These are phyloP conservation scores for Dacryopinax primogenitus DNA, from an alignment of 768 basidiomycete species.

Conservation along the genomic window DNA sequence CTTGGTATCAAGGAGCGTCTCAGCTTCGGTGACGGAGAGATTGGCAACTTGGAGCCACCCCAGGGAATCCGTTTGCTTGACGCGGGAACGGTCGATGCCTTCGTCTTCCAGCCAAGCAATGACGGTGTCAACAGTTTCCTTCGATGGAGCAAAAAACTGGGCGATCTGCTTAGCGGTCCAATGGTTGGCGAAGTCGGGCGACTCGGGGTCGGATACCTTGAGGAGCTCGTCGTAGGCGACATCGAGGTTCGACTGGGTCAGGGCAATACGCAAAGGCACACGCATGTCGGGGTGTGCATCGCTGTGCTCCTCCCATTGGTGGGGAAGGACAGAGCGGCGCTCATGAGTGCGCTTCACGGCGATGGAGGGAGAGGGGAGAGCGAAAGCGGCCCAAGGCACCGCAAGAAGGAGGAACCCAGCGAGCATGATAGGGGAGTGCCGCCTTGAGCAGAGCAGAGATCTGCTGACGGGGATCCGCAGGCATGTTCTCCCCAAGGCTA, in stretches of 20 bases:
- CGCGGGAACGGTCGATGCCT: neutral
- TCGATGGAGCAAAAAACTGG: slow-evolving; percentile 2
- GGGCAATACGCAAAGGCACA: neutral
- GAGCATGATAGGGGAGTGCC: neutral
- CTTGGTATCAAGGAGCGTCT: slow-evolving; percentile 33
- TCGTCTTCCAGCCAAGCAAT: neutral
- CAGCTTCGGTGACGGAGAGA: slow-evolving; percentile 34
- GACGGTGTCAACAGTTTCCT: slow-evolving; percentile 28
- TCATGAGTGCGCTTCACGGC: slow-evolving; percentile 1
- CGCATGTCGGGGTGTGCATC: slow-evolving; percentile 3
- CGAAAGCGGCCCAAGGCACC: neutral
- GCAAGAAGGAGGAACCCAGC: neutral
- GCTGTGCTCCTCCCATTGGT: slow-evolving; percentile 1
- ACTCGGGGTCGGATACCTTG: neutral
- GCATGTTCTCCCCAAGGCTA: neutral
- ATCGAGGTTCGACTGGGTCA: neutral
- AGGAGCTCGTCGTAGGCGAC: neutral
- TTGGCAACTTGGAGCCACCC: slow-evolving; percentile 19
- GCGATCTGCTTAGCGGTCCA: slow-evolving; percentile 2
- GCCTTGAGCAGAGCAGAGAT: neutral
- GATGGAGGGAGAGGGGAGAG: neutral
- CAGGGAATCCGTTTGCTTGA: neutral
- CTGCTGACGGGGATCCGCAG: neutral
- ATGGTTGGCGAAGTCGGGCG: neutral
- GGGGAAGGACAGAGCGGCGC: neutral